These are phyloP conservation scores for Trichomonascaceae sp. DNA, from an alignment of 1,139 yeast species.

Conservation along the genomic window DNA sequence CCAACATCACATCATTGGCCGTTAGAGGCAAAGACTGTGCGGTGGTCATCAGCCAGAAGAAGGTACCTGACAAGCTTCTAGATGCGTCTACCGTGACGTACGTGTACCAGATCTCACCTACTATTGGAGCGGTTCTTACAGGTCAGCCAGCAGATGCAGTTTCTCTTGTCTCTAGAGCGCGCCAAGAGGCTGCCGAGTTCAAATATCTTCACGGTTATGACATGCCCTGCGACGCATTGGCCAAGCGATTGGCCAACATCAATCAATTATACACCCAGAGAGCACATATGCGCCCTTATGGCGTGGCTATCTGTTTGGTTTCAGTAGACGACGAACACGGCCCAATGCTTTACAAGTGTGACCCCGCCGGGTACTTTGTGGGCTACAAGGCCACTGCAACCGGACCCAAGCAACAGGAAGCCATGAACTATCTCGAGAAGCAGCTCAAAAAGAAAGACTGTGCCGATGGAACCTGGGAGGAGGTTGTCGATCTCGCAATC, in stretches of 20 bases:
- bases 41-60: slow-evolving; percentile 88
- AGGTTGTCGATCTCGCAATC: slow-evolving; percentile 81
- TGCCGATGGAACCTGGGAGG: slow-evolving; percentile 78
- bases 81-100: slow-evolving; percentile 80
- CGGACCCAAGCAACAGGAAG: slow-evolving; percentile 96
- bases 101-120: slow-evolving; percentile 67
- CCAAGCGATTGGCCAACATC: slow-evolving; percentile 90
- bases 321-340: slow-evolving; percentile 83
- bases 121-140: slow-evolving; percentile 83
- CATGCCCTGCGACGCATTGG: slow-evolving; percentile 89
- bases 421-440: slow-evolving; percentile 82
- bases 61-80: slow-evolving; percentile 86
- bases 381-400: slow-evolving; percentile 90
- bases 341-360: slow-evolving; percentile 85
- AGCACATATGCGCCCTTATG: slow-evolving; percentile 98
- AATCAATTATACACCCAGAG: slow-evolving; percentile 94
- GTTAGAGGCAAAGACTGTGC: slow-evolving; percentile 78
- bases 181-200: slow-evolving; percentile 90
- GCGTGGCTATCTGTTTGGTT: slow-evolving; percentile 81
- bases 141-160: slow-evolving; percentile 93
- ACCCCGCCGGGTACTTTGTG: slow-evolving; percentile 93
- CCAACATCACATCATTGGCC: slow-evolving; percentile 82
- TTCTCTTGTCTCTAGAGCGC: slow-evolving; percentile 78
- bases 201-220: slow-evolving; percentile 90
- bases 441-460: slow-evolving; percentile 65